Evolutionary conservation across 371 early-diverging fungal species (phyloP), one percentile per base, ranked within the genome.

Genomic region (Mortierella sp.): DNA sequence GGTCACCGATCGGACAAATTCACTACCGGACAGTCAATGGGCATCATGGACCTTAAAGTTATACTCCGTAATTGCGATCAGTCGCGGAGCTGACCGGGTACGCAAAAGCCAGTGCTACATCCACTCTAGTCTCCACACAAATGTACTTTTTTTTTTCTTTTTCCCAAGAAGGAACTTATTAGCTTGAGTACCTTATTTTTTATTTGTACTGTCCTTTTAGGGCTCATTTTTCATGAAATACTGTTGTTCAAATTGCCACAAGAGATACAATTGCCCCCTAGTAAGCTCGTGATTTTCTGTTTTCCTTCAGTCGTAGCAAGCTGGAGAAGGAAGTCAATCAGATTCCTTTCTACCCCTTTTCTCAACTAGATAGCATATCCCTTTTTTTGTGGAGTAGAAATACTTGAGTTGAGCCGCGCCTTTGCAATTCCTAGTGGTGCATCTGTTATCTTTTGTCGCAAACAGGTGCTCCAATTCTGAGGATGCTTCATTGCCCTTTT

Each of bases 1-100:
- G 49, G 55, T 28, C 14, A 8, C 49, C n/a, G 55, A 1, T 28
- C 55, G 55, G 55, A 55, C 55, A 55, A 55, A 55, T 55, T 55
- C 55, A 16, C 55, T 55, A 55, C 55, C 55, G 55, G 24, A 10
- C 1, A 26, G 28, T 26, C 24, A 55, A 9, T 14, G 45, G 16
- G 5, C 9, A 55, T 55, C 24, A 49, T 12, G 18, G 49, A 49
- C 49, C 49, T 49, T 3, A 49, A 49, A 20, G n/a, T 20, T 8
- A 6, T 49, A 6, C 18, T 49, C n/a, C n/a, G 49, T 49, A 49
- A 49, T 18, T 18, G 45, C 45, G 11, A 49, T 20, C n/a, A n/a
- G n/a, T n/a, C 18, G 18, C n/a, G 49, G 49, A 49, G 49, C 49
- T 49, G 49, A 8, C 6, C 49, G 49, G 49, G 49, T 20, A 43